Evolutionary conservation across 2,329 filamentous ascomycete genomes (phyloP).

Genomic region (Calonectria pteridis): DNA sequence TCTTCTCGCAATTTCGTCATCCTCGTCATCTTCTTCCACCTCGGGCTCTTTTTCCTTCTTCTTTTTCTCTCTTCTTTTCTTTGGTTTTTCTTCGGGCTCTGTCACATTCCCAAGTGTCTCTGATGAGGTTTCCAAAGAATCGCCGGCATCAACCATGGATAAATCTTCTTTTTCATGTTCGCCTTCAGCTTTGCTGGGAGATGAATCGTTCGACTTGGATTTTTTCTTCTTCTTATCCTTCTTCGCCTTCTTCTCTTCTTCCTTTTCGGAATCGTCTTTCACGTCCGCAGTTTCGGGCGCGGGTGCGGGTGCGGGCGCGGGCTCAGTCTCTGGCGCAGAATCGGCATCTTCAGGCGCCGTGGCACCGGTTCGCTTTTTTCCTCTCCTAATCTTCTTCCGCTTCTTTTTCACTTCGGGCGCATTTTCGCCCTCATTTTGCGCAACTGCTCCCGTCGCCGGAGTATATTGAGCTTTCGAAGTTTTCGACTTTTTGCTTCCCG

Average conservation of each 20-base stretch:
- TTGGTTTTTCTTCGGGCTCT: slow-evolving; percentile 25
- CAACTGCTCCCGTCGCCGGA: slow-evolving; percentile 8
- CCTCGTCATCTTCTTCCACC: slow-evolving; percentile 40
- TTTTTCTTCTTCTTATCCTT: slow-evolving; percentile 31
- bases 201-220: not conserved
- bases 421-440: slow-evolving; percentile 26
- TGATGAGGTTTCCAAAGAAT: slow-evolving; percentile 2
- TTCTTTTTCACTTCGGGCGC: slow-evolving; percentile 38
- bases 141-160: slow-evolving; percentile 38
- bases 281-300: slow-evolving; percentile 34
- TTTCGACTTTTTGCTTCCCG: slow-evolving; percentile 52
- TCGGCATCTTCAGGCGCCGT: slow-evolving; percentile 33
- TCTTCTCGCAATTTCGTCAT: slow-evolving; percentile 49
- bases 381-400: slow-evolving; percentile 41
- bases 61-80: slow-evolving; percentile 49
- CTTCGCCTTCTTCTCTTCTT: slow-evolving; percentile 34
- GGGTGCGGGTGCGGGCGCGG: slow-evolving; percentile 45
- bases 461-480: slow-evolving; percentile 33
- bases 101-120: slow-evolving; percentile 10
- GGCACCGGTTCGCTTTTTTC: slow-evolving; percentile 35
- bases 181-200: not conserved
- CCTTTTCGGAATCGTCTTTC: slow-evolving; percentile 52
- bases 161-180: slow-evolving; percentile 24
- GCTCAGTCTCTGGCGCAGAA: slow-evolving; percentile 4
- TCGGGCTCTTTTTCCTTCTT: slow-evolving; percentile 45